Evolutionary conservation across 305 asterid species (phyloP).

Genomic region (Fraxinus floribunda): DNA sequence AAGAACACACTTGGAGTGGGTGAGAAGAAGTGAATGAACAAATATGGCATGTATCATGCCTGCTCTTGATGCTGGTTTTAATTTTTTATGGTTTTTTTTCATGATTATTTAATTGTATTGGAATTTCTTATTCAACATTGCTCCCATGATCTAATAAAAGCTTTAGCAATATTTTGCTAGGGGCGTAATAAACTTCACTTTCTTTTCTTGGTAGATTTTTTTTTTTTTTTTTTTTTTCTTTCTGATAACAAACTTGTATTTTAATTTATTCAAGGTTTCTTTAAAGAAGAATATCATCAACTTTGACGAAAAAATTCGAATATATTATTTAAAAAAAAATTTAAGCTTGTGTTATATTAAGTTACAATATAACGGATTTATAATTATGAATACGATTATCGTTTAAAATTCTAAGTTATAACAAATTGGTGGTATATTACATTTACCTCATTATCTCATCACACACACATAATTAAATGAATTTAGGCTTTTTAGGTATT

Average conservation of each 20-base stretch:
- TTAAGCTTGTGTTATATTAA: not conserved
- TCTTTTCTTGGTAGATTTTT: not conserved
- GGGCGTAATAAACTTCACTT: not conserved
- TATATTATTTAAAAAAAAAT: not conserved
- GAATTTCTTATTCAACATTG: not conserved
- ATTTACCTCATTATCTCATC: not conserved
- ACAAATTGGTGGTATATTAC: not conserved
- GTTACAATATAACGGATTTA: not conserved
- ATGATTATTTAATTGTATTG: not conserved
- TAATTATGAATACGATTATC: too few relatives aligned
- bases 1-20: conserved; percentile 77
- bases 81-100: not conserved
- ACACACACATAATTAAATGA: not conserved
- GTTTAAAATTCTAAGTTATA: not conserved
- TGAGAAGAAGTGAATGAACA: conserved; percentile 54
- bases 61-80: not conserved
- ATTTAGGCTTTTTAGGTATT: not conserved
- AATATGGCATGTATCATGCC: not conserved
- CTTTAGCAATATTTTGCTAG: conserved; percentile 6
- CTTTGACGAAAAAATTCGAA: not conserved
- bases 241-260: not conserved
- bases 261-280: not conserved
- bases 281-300: not conserved
- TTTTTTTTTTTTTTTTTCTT: too few relatives aligned
- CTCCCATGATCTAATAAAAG: conserved; percentile 21